A percentile compares a stretch with the other conserved stretches of the same genome.
phyloP scores from a whole-genome alignment of 257 asterid genomes.

The Phtheirospermum japonicum region DNA sequence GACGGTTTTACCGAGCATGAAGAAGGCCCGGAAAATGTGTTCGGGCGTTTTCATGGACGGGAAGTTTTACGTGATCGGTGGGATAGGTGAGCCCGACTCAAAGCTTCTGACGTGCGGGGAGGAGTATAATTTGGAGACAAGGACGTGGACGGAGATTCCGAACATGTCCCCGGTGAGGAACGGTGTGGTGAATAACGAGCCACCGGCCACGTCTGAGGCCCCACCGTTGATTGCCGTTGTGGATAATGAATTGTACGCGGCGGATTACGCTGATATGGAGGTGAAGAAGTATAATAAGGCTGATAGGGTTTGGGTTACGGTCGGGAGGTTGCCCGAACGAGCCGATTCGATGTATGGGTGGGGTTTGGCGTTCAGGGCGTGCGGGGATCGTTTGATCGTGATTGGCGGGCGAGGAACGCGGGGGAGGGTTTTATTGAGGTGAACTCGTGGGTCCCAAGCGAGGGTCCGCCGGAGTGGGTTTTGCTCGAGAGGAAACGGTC shows the following conservation, averaged over 20 bases:
- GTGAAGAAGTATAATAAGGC: conserved; percentile 57
- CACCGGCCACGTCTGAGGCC: conserved; percentile 58
- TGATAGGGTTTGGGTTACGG: conserved; percentile 43
- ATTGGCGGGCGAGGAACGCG: conserved; percentile 61
- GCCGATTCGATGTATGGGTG: conserved; percentile 77
- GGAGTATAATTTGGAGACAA: conserved; percentile 52
- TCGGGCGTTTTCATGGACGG: conserved; percentile 51
- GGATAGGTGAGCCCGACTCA: conserved; percentile 51
- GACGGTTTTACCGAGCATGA: conserved; percentile 70
- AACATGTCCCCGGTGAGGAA: conserved; percentile 62
- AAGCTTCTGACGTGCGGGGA: conserved; percentile 66
- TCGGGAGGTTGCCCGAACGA: conserved; percentile 69
- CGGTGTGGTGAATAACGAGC: conserved; percentile 34
- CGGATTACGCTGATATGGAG: conserved; percentile 63
- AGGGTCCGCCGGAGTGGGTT: conserved; percentile 63
- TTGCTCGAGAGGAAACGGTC: conserved; percentile 79
- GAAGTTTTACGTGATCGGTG: conserved; percentile 51
- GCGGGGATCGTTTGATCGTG: conserved; percentile 72
- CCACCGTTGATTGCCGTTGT: conserved; percentile 91
- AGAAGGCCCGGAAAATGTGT: conserved; percentile 67
- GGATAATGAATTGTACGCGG: conserved; percentile 70
- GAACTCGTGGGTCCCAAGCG: conserved; percentile 70
- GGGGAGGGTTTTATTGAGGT: conserved; percentile 70
- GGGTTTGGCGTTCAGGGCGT: conserved; percentile 92
- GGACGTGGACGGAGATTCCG: conserved; percentile 60